Conservation (phyloP, 2,329 filamentous ascomycete genomes). For the Botryosphaeria dothidea region DNA sequence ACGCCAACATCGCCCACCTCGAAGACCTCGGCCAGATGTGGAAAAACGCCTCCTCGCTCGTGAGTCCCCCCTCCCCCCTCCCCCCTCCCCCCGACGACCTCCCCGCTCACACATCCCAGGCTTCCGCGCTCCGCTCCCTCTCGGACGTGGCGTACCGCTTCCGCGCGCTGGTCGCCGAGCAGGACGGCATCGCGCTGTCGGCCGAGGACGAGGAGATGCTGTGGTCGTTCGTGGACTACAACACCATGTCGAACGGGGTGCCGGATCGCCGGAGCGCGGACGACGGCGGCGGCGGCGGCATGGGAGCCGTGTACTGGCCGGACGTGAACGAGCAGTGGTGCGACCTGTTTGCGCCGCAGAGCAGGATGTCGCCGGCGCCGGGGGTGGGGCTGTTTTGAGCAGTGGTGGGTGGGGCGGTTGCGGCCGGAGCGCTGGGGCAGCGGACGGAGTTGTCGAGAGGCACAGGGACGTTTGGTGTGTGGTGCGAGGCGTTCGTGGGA, state of each 20-base stretch:
- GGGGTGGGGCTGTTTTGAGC: too few species aligned
- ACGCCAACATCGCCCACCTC: background rate
- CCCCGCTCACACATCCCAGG: background rate
- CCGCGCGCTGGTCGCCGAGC: background rate
- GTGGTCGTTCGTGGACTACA: background rate
- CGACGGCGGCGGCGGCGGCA: background rate
- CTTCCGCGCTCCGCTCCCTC: background rate
- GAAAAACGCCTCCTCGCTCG: background rate
- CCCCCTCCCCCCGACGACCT: too few species aligned
- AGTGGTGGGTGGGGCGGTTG: too few species aligned
- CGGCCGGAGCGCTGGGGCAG: too few species aligned
- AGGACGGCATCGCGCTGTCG: background rate
- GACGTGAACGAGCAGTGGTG: background rate
- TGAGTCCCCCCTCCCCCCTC: too few species aligned
- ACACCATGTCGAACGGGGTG: background rate
- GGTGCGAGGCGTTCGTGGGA: too few species aligned
- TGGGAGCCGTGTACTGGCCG: background rate
- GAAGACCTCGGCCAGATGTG: background rate
- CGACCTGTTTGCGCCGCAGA: background rate
- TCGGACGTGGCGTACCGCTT: background rate
- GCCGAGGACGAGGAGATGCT: background rate
- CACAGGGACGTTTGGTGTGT: too few species aligned
- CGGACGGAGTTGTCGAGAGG: too few species aligned
- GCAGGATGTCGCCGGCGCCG: background rate
- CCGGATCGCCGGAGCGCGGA: too few species aligned